These are phyloP conservation scores for Gossypium lobatum DNA, from an alignment of 441 rosid species.

Conservation along the genomic window DNA sequence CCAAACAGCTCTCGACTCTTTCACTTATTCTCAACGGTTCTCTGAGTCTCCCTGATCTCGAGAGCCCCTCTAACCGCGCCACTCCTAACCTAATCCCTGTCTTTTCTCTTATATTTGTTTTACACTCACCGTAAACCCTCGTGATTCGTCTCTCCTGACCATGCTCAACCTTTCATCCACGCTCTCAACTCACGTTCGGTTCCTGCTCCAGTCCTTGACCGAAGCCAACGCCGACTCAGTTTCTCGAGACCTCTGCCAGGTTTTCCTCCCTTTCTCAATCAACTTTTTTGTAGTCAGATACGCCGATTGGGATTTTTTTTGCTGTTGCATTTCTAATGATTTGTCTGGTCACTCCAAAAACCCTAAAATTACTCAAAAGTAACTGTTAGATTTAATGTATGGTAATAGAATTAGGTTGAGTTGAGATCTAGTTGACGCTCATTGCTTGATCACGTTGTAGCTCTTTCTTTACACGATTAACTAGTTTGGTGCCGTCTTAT, in stretches of 20 bases:
- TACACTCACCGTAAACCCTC: conserved; percentile 19
- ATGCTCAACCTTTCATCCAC: conserved; percentile 51
- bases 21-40: not conserved
- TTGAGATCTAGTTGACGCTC: not conserved
- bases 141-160: conserved; percentile 23
- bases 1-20: not conserved
- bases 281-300: not conserved
- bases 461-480: not conserved
- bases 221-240: conserved; percentile 61
- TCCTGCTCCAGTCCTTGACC: conserved; percentile 51
- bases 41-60: conserved; percentile 12
- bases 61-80: not conserved
- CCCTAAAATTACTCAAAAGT: conserved; percentile 8
- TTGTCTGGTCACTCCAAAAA: not conserved
- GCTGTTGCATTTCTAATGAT: not conserved
- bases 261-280: conserved; percentile 13
- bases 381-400: not conserved
- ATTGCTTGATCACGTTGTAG: not conserved
- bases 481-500: not conserved
- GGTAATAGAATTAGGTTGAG: not conserved
- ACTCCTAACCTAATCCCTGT: conserved; percentile 18
- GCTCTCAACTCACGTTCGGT: conserved; percentile 62
- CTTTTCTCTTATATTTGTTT: not conserved
- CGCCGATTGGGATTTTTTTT: not conserved
- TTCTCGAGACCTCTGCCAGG: conserved; percentile 61